phyloP scores from a whole-genome alignment of 208 protist genomes.

The Leishmania amazonensis region DNA sequence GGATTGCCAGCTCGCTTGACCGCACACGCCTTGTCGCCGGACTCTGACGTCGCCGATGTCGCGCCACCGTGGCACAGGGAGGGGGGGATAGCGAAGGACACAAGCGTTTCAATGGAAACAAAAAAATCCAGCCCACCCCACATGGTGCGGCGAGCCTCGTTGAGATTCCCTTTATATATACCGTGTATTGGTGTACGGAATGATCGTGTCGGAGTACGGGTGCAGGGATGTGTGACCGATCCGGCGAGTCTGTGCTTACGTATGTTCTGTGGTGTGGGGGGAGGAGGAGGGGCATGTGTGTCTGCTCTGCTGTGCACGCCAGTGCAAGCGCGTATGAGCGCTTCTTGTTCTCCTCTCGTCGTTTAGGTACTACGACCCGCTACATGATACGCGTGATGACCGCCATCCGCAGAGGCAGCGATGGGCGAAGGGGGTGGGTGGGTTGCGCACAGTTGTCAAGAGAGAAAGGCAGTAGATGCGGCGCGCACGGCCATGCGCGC shows the following conservation, averaged over 20 bases:
- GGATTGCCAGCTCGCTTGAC: constrained; percentile 43
- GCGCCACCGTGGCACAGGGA: constrained; percentile 3
- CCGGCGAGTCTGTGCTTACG: neutral
- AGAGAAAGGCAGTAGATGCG: neutral
- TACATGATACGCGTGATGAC: neutral
- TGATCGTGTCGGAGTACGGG: neutral
- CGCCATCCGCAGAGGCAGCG: neutral
- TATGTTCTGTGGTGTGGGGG: neutral
- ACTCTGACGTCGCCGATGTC: neutral
- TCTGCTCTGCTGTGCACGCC: neutral
- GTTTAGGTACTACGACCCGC: neutral
- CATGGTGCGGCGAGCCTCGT: constrained; percentile 15
- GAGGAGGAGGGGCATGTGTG: neutral
- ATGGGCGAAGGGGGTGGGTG: neutral
- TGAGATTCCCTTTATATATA: neutral
- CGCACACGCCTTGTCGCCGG: constrained; percentile 8
- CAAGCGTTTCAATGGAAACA: constrained; percentile 59
- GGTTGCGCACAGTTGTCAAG: neutral
- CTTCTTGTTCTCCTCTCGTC: neutral
- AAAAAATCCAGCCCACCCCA: constrained; percentile 75
- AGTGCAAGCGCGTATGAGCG: neutral
- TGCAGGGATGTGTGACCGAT: neutral
- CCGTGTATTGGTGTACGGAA: no score
- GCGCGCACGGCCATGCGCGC: neutral
- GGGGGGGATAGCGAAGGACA: constrained; percentile 34